A percentile compares a stretch with the other conserved stretches of the same genome.
Conservation (phyloP, 2,329 filamentous ascomycete genomes). For the Fusarium hostae region DNA sequence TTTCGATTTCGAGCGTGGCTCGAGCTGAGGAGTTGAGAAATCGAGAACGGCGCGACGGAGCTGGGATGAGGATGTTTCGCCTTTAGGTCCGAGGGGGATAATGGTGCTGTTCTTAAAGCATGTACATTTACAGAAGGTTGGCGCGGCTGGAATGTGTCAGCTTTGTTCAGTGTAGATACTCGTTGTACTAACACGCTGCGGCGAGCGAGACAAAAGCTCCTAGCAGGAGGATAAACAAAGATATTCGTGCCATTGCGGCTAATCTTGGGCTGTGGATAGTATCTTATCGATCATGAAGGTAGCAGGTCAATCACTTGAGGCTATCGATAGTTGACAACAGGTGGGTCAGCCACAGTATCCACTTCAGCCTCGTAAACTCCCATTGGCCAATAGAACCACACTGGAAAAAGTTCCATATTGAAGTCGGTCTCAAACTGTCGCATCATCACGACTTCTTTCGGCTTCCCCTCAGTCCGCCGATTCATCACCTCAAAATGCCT, state of each 20-base stretch:
- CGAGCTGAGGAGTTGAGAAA: conserved; percentile 30
- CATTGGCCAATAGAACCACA: conserved; percentile 42
- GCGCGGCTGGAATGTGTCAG: conserved; percentile 60
- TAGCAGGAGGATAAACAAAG: conserved; percentile 51
- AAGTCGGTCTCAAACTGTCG: conserved; percentile 15
- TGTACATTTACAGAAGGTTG: conserved; percentile 76
- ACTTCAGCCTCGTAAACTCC: conserved; percentile 37
- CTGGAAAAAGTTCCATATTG: conserved; percentile 45
- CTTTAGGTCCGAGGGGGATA: conserved; percentile 66
- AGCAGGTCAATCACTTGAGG: conserved; percentile 32
- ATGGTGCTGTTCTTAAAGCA: conserved; percentile 77
- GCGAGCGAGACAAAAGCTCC: conserved; percentile 50
- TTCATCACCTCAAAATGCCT: conserved; percentile 50
- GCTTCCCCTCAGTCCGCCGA: conserved; percentile 8
- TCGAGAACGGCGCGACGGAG: conserved; percentile 40
- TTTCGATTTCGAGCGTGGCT: conserved; percentile 53
- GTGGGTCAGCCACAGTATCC: conserved; percentile 22
- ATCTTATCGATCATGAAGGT: conserved; percentile 24
- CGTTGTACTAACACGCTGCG: conserved; percentile 55
- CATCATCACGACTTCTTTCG: conserved; percentile 28
- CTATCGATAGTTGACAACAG: conserved; percentile 30
- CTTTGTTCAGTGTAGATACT: background rate
- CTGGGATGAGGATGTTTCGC: conserved; percentile 39
- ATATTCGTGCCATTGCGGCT: conserved; percentile 55
- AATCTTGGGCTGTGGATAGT: conserved; percentile 4